phyloP scores from a whole-genome alignment of 495 filamentous ascomycete genomes.

The Aspergillus saccharolyticus region DNA sequence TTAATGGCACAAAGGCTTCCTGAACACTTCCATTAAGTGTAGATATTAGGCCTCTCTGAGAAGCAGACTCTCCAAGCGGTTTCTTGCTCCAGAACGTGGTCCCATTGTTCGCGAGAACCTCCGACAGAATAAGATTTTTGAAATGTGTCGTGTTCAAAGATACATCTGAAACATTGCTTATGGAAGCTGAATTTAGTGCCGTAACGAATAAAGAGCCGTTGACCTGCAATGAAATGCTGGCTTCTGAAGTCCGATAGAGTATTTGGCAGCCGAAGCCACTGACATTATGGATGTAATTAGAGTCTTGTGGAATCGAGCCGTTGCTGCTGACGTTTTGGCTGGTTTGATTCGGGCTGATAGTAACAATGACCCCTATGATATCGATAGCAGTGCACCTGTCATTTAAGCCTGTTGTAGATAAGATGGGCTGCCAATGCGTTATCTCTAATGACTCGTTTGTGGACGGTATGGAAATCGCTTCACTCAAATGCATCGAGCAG shows the following conservation, averaged over 20 bases:
- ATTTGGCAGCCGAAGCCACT: conserved; percentile 3
- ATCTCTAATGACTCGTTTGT: background rate
- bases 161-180: background rate
- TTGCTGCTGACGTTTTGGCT: background rate
- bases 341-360: background rate
- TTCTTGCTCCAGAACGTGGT: background rate
- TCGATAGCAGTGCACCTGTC: background rate
- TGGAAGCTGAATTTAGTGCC: background rate
- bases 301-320: background rate
- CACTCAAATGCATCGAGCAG: background rate
- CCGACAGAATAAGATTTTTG: background rate
- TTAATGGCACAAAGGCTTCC: conserved; percentile 2
- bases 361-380: background rate
- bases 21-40: background rate
- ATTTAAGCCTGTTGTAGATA: background rate
- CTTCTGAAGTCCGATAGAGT: background rate
- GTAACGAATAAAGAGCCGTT: background rate
- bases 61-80: background rate
- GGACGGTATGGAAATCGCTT: background rate
- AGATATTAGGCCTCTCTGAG: background rate
- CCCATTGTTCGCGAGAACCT: background rate
- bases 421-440: background rate
- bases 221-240: background rate
- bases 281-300: background rate
- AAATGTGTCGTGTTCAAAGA: conserved; percentile 1